Conservation (phyloP, 2,329 filamentous ascomycete genomes). For the Samsoniella hepiali region DNA sequence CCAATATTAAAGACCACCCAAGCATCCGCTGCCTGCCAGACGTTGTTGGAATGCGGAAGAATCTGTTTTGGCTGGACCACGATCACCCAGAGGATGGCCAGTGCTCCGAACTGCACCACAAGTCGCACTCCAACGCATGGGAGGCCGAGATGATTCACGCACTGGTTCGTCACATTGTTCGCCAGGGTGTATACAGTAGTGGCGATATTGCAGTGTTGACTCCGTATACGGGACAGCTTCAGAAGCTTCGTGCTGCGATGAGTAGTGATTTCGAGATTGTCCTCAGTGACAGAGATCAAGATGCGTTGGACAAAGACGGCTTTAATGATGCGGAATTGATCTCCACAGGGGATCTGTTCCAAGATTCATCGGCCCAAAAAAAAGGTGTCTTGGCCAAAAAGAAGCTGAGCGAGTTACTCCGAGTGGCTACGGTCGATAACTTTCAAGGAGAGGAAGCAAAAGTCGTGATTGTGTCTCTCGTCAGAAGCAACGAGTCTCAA, state of each 20-base stretch:
- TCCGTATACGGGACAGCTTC: slow-evolving; percentile 58
- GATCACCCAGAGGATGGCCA: slow-evolving; percentile 40
- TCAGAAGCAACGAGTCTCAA: slow-evolving; percentile 60
- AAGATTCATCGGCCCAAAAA: slow-evolving; percentile 13
- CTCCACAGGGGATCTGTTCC: not conserved
- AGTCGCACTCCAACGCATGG: slow-evolving; percentile 52
- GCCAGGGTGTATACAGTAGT: slow-evolving; percentile 58
- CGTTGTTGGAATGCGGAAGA: slow-evolving; percentile 50
- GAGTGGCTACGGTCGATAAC: slow-evolving; percentile 66
- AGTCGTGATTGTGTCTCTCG: slow-evolving; percentile 66
- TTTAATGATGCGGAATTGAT: slow-evolving; percentile 30
- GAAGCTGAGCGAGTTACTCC: slow-evolving; percentile 36
- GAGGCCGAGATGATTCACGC: slow-evolving; percentile 63
- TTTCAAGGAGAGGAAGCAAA: slow-evolving; percentile 77
- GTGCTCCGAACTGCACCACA: slow-evolving; percentile 34
- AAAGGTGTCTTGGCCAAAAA: slow-evolving; percentile 41
- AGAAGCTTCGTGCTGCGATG: slow-evolving; percentile 47
- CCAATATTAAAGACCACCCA: slow-evolving; percentile 48
- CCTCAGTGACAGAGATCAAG: slow-evolving; percentile 59
- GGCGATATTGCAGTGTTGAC: slow-evolving; percentile 70
- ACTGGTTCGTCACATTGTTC: slow-evolving; percentile 62
- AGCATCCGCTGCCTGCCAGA: slow-evolving; percentile 39
- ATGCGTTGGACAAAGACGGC: slow-evolving; percentile 42
- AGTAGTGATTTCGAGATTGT: slow-evolving; percentile 55
- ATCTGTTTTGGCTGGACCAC: slow-evolving; percentile 64